Conservation (phyloP, 192 early-diverging fungal genomes). For the Coemansia sp. region DNA sequence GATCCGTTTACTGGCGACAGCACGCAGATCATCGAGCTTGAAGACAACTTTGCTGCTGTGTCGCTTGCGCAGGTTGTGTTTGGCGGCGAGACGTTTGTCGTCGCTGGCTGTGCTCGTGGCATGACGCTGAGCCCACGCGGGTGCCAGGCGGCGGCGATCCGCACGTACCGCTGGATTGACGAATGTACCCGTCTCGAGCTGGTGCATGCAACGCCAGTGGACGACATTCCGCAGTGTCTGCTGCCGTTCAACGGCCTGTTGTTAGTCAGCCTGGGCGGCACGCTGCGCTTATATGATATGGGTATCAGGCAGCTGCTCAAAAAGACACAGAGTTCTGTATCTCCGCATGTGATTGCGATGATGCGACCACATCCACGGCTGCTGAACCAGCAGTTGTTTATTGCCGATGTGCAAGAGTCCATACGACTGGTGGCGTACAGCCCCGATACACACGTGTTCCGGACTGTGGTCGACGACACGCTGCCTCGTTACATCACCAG, state of each 20-base stretch:
- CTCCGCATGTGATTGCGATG: slow-evolving; percentile 66
- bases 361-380: slow-evolving; percentile 70
- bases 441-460: slow-evolving; percentile 75
- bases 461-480: slow-evolving; percentile 92
- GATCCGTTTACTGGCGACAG: slow-evolving; percentile 77
- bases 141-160: slow-evolving; percentile 69
- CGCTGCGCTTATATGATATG: slow-evolving; percentile 87
- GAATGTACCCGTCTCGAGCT: slow-evolving; percentile 70
- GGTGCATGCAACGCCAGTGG: slow-evolving; percentile 57
- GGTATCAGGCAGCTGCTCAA: slow-evolving; percentile 86
- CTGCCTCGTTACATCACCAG: slow-evolving; percentile 81
- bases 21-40: slow-evolving; percentile 68
- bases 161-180: slow-evolving; percentile 68
- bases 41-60: slow-evolving; percentile 83
- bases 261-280: slow-evolving; percentile 84
- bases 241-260: slow-evolving; percentile 83
- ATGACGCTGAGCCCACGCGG: slow-evolving; percentile 68
- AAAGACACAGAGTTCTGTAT: slow-evolving; percentile 73
- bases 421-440: slow-evolving; percentile 75
- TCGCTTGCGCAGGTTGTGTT: slow-evolving; percentile 69
- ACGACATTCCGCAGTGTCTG: slow-evolving; percentile 73
- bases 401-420: slow-evolving; percentile 88
- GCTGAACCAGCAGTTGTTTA: slow-evolving; percentile 70
- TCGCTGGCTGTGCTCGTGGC: slow-evolving; percentile 81
- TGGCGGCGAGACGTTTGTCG: slow-evolving; percentile 63